Conservation (phyloP, 129 eudicot genomes). For the Helianthus annuus region DNA sequence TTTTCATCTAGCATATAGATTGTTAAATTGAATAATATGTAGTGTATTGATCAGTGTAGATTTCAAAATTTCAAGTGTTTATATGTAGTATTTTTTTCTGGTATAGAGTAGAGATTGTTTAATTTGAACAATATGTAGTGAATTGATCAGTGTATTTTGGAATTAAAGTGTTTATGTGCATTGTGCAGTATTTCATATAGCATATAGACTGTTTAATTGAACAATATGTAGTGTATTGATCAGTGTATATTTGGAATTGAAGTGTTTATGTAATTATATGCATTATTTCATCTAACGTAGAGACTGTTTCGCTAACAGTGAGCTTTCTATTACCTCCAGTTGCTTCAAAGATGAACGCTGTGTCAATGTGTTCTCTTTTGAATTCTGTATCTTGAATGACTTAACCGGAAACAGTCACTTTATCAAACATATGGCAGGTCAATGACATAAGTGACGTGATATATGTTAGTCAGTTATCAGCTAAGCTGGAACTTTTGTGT, state of each 20-base stretch:
- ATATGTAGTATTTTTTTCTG: background rate
- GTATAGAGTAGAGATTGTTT: background rate
- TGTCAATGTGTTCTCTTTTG: background rate
- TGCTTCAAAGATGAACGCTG: background rate
- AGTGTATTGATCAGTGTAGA: no score
- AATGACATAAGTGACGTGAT: background rate
- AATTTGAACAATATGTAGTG: background rate
- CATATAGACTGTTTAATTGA: background rate
- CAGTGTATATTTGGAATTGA: background rate
- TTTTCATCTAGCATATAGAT: background rate
- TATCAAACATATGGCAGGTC: background rate
- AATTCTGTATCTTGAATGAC: conserved; percentile 15
- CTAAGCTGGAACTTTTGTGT: background rate
- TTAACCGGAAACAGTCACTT: conserved; percentile 6
- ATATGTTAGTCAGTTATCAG: background rate
- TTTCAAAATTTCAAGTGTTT: no score
- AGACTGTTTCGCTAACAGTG: background rate
- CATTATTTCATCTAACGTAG: background rate
- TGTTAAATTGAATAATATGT: background rate
- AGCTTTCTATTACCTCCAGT: background rate
- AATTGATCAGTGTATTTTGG: background rate
- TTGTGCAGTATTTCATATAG: background rate
- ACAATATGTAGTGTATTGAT: background rate
- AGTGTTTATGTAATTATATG: background rate
- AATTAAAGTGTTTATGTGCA: background rate